These are phyloP conservation scores for Alternaria sp. DNA, from an alignment of 2,329 filamentous ascomycete species.

Conservation along the genomic window DNA sequence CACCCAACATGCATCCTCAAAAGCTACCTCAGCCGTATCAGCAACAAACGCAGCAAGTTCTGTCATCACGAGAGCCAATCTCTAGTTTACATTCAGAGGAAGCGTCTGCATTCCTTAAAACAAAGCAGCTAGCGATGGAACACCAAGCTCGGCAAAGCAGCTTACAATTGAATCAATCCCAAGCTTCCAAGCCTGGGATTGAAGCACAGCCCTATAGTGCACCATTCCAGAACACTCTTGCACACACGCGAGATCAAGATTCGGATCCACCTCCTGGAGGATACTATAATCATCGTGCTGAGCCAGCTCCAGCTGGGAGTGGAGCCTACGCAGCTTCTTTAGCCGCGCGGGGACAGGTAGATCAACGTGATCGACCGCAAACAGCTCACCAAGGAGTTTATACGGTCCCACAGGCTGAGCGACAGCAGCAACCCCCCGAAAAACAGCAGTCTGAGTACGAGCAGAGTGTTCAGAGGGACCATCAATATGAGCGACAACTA, in stretches of 20 bases:
- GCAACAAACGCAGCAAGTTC: slow-evolving; percentile 11
- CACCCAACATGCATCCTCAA: slow-evolving; percentile 21
- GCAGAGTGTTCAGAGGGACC: background rate
- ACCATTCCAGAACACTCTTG: slow-evolving; percentile 10
- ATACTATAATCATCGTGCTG: slow-evolving; percentile 33
- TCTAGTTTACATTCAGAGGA: slow-evolving; percentile 11
- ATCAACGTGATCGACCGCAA: slow-evolving; percentile 17
- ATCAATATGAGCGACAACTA: slow-evolving; percentile 12
- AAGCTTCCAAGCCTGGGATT: slow-evolving; percentile 6
- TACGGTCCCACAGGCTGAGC: slow-evolving; percentile 7
- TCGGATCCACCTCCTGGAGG: slow-evolving; percentile 23
- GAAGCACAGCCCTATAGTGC: background rate
- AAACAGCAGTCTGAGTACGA: slow-evolving; percentile 1
- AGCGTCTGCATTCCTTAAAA: slow-evolving; percentile 30
- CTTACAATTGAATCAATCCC: slow-evolving; percentile 10
- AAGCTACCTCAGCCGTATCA: slow-evolving; percentile 15
- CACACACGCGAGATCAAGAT: slow-evolving; percentile 11
- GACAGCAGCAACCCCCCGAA: background rate
- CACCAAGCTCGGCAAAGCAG: slow-evolving; percentile 17
- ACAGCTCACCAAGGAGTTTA: slow-evolving; percentile 4
- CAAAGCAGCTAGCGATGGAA: slow-evolving; percentile 31
- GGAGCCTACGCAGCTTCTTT: slow-evolving; percentile 25
- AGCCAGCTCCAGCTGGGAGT: slow-evolving; percentile 10
- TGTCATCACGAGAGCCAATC: slow-evolving; percentile 10
- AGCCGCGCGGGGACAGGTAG: slow-evolving; percentile 18